Conservation (phyloP, 352 stramenopile species). For the Phytophthora sp. region DNA sequence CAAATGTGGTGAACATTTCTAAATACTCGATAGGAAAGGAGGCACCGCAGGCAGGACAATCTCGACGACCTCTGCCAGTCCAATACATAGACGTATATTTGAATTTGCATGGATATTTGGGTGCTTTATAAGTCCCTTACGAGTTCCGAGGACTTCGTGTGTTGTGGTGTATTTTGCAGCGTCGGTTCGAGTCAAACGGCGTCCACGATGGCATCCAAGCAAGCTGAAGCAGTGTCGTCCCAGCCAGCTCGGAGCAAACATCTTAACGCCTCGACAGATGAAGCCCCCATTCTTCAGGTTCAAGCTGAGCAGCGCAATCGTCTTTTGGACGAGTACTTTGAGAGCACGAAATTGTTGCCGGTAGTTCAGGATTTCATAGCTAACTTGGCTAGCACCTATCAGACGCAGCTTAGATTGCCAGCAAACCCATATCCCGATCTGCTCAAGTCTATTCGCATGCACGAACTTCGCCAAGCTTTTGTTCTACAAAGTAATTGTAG, state of each 20-base stretch:
- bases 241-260: neutral
- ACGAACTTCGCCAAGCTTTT: slow-evolving; percentile 39
- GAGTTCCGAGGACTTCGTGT: too few species aligned
- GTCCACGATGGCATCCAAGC: slow-evolving; percentile 17
- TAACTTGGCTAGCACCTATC: slow-evolving; percentile 36
- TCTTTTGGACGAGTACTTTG: slow-evolving; percentile 54
- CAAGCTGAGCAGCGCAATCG: slow-evolving; percentile 34
- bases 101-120: slow-evolving; percentile 2
- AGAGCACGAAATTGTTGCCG: slow-evolving; percentile 42
- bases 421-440: slow-evolving; percentile 47
- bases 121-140: too few species aligned
- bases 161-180: neutral
- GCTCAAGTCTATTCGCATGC: slow-evolving; percentile 38
- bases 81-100: slow-evolving; percentile 45
- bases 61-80: neutral
- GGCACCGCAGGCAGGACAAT: slow-evolving; percentile 3
- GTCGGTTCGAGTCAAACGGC: slow-evolving; percentile 32
- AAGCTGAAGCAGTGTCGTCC: neutral
- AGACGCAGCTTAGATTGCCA: slow-evolving; percentile 36
- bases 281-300: slow-evolving; percentile 18
- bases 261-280: neutral
- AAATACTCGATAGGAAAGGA: slow-evolving; percentile 29
- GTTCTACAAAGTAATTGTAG: slow-evolving; percentile 6
- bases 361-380: slow-evolving; percentile 43
- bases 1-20: slow-evolving; percentile 16